Base-by-base conservation (phyloP, 768 basidiomycete genomes). In the Podaxis sp. region DNA sequence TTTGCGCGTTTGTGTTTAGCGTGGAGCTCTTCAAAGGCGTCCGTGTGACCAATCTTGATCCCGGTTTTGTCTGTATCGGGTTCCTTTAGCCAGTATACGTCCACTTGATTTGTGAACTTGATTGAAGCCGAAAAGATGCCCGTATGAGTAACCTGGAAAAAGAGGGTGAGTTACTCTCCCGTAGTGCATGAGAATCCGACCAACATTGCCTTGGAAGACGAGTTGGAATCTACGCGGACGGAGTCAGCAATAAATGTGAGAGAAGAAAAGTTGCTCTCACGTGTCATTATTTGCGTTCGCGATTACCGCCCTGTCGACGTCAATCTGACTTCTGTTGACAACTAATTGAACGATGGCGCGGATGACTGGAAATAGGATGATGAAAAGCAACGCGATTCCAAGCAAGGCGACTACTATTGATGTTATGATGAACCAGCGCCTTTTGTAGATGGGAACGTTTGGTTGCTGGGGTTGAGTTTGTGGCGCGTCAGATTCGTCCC, bases 341-440 rank as follows among this genome's bases (percentile, higher is more conserved):
- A 90, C 82, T 46, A 85, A 78, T 65, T 88, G 87, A 20, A 83
- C 80, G 65, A 90, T 87, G 50, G 88, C 88, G 55, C 74, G 80
- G 60, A 90, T 77, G 60, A 90, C 86, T 5, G 89, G 89, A 71
- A 84, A 90, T 24, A 91, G 72, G 11, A 90, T 52, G 64, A 90
- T 82, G 73, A 90, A 91, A 20, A 90, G 72, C 40, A 90, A 70
- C 15, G 80, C 86, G 58, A 91, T 88, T 38, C 76, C 83, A 15
- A 90, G 68, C 4, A 82, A 79, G 17, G 80, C 72, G 3, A 78
- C 68, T 30, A 89, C 77, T 64, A 85, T 69, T 57, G 78, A 77
- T 30, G 81, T 78, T 64, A 89, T 80, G 63, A 89, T 86, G 76
- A 90, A 89, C 79, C 81, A 83, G 46, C 82, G 80, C 64, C 77